These are phyloP conservation scores for Mangifera indica DNA, from an alignment of 345 rosid genomes.

Conservation along the genomic window DNA sequence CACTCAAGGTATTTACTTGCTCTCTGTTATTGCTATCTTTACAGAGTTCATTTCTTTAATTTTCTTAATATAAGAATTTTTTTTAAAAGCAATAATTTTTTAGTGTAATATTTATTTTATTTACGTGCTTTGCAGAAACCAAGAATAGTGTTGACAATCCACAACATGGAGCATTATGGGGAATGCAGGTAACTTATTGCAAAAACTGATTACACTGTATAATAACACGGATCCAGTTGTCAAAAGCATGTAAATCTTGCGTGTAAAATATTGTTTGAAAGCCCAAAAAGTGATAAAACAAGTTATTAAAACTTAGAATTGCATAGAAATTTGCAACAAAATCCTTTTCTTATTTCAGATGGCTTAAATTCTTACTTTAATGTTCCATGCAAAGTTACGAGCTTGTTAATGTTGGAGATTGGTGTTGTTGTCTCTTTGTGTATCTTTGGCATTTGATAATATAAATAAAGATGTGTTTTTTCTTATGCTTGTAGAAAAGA, in stretches of 20 bases:
- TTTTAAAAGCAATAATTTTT: not conserved
- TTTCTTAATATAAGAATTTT: conserved; percentile 1
- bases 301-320: no score
- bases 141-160: not conserved
- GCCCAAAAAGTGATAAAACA: no score
- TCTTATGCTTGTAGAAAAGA: conserved; percentile 41
- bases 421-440: not conserved
- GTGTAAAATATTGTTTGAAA: no score
- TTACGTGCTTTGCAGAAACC: not conserved
- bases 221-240: no score
- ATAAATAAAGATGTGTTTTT: not conserved
- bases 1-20: conserved; percentile 40
- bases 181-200: not conserved
- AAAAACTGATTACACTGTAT: not conserved
- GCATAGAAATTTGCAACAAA: no score
- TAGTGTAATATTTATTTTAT: not conserved
- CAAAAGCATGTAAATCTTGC: no score
- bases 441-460: not conserved
- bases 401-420: not conserved
- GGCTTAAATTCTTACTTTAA: no score
- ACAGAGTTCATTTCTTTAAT: not conserved
- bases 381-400: no score
- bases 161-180: not conserved
- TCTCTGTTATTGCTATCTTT: not conserved
- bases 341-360: no score